phyloP scores from a whole-genome alignment of 2,329 filamentous ascomycete genomes.

The Fusarium xyrophilum region DNA sequence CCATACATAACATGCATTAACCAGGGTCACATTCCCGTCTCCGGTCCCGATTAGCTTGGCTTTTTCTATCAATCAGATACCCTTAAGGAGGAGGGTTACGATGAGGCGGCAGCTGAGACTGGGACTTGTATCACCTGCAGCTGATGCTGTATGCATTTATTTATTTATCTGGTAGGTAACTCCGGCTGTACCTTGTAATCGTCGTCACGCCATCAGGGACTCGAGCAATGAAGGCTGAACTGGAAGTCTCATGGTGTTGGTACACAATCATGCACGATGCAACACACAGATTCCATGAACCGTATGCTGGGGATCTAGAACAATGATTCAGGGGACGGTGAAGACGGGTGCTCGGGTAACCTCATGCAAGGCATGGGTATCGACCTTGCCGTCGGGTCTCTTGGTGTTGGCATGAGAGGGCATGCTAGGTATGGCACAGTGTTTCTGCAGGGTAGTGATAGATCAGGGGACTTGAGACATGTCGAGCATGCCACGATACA shows the following conservation, averaged over 20 bases:
- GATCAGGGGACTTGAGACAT: conserved; percentile 12
- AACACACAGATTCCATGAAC: neutral
- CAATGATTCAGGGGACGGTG: neutral
- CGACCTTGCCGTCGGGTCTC: neutral
- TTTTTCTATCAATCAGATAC: neutral
- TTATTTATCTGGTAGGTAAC: neutral
- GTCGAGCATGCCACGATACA: neutral
- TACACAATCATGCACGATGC: neutral
- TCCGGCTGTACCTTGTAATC: neutral
- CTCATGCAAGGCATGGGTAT: conserved; percentile 1
- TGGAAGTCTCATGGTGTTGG: conserved; percentile 4
- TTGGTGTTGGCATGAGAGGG: neutral
- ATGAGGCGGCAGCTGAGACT: neutral
- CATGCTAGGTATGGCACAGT: conserved; percentile 2
- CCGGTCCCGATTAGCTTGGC: neutral
- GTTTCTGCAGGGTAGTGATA: conserved; percentile 17
- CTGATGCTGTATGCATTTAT: neutral
- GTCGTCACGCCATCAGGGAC: neutral
- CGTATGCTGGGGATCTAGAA: neutral
- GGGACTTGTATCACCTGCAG: neutral
- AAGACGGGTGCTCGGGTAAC: conserved; percentile 19
- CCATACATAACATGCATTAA: neutral
- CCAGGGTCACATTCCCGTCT: neutral
- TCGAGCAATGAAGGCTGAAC: conserved; percentile 6
- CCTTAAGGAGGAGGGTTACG: neutral